phyloP scores from a whole-genome alignment of 768 basidiomycete genomes.

The Tulasnella sp. region DNA sequence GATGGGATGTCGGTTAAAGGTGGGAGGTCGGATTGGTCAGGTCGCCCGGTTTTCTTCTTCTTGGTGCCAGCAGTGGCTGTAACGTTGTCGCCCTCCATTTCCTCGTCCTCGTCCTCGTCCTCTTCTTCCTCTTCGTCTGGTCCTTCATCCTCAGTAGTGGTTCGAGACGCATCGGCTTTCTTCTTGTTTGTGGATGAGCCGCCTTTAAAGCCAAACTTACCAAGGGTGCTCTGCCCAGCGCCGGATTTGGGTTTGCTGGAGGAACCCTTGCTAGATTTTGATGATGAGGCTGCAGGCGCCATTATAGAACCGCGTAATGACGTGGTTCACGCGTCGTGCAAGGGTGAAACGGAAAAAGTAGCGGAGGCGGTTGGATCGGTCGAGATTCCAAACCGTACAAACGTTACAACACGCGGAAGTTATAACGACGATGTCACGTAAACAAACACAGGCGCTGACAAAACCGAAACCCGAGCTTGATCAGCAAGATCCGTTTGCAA shows the following conservation, averaged over 20 bases:
- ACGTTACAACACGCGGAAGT: background rate
- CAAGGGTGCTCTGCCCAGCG: background rate
- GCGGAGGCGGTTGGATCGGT: conserved; percentile 9
- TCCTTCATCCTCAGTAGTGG: conserved; percentile 27
- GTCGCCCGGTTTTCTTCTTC: conserved; percentile 31
- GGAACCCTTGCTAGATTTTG: background rate
- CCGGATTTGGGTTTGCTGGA: background rate
- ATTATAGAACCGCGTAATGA: background rate
- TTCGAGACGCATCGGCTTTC: background rate
- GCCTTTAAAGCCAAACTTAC: background rate
- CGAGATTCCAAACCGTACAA: background rate
- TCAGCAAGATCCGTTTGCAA: too few species aligned
- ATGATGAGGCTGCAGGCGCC: conserved; percentile 4
- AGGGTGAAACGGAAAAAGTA: background rate
- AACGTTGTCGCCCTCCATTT: conserved; percentile 22
- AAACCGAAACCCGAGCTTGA: too few species aligned
- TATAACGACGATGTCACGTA: background rate
- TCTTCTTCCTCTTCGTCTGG: conserved; percentile 27
- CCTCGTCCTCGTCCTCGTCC: conserved; percentile 30
- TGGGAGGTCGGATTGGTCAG: conserved; percentile 60
- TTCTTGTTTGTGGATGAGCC: background rate
- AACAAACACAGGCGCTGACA: background rate
- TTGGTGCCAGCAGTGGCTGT: background rate
- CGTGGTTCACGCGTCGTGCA: background rate
- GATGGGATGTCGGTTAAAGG: conserved; percentile 64